Conservation (phyloP, 2,329 filamentous ascomycete genomes). For the Ophiostoma himal-ulmi region DNA sequence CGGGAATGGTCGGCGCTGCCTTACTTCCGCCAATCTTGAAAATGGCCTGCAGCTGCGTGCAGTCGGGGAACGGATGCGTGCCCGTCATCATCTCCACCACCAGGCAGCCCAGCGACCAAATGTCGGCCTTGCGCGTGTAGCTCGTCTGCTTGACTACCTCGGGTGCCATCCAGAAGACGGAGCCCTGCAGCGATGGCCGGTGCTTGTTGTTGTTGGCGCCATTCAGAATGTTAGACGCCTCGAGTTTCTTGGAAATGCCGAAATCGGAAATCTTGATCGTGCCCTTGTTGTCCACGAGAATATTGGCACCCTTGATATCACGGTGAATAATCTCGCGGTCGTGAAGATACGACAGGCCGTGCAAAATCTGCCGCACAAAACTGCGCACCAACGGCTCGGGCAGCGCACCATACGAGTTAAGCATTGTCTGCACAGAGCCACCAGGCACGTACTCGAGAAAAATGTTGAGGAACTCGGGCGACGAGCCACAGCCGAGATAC, state of each 20-base stretch:
- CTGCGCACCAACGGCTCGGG: conserved; percentile 90
- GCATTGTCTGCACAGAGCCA: conserved; percentile 95
- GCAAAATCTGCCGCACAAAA: conserved; percentile 93
- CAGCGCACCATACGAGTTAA: conserved; percentile 94
- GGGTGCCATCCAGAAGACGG: conserved; percentile 99
- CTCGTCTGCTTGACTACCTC: conserved; percentile 97
- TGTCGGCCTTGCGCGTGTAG: conserved; percentile 96
- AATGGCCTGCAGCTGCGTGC: conserved; percentile 93
- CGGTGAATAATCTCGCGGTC: conserved; percentile 94
- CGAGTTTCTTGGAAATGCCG: conserved; percentile 95
- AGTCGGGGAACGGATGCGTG: conserved; percentile 91
- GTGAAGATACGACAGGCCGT: conserved; percentile 88
- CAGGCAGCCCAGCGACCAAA: conserved; percentile 94
- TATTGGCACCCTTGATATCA: conserved; percentile 98
- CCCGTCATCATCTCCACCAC: conserved; percentile 99
- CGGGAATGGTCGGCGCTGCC: conserved; percentile 81
- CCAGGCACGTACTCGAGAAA: conserved; percentile 98
- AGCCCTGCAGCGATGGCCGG: conserved; percentile 81
- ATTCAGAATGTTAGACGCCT: conserved; percentile 76
- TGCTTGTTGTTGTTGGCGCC: conserved; percentile 63
- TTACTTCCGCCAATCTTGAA: conserved; percentile 94
- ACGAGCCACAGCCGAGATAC: conserved; percentile 91
- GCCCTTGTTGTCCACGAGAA: conserved; percentile 97
- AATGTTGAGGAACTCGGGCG: conserved; percentile 91
- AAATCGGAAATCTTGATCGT: conserved; percentile 99